A percentile compares a stretch with the other conserved stretches of the same genome.
Evolutionary conservation across 768 basidiomycete species (phyloP).

Genomic region (Suillus tomentosus): DNA sequence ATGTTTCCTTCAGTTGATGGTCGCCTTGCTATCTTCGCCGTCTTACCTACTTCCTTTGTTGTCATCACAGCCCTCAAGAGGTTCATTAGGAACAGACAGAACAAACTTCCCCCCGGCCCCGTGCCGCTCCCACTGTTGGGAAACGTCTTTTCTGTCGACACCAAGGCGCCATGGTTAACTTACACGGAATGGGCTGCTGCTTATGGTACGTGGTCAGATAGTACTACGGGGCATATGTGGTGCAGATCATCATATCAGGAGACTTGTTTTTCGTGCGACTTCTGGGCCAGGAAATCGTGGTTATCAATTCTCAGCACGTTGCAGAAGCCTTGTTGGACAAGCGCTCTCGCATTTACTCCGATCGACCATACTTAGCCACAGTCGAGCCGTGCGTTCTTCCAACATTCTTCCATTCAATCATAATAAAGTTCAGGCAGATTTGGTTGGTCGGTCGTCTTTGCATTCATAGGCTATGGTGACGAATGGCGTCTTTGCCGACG

Average conservation of each 20-base stretch:
- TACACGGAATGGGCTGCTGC: constrained; percentile 34
- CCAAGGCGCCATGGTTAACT: constrained; percentile 32
- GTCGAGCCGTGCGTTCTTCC: neutral
- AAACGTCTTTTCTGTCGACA: constrained; percentile 34
- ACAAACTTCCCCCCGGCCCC: constrained; percentile 37
- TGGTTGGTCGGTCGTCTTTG: constrained; percentile 8
- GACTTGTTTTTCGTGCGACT: constrained; percentile 8
- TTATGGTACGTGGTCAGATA: constrained; percentile 17
- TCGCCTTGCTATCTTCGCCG: neutral
- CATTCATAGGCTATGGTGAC: neutral
- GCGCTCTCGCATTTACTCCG: constrained; percentile 12
- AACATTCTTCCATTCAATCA: neutral
- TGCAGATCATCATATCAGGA: constrained; percentile 5
- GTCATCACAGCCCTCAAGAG: too few species aligned
- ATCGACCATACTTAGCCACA: constrained; percentile 11
- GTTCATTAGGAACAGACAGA: neutral
- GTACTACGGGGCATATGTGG: neutral
- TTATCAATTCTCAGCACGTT: constrained; percentile 6
- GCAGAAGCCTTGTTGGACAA: constrained; percentile 12
- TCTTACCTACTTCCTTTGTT: too few species aligned
- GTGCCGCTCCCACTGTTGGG: constrained; percentile 37
- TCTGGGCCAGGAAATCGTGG: constrained; percentile 5
- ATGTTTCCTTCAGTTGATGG: neutral
- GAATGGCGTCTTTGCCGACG: constrained; percentile 29
- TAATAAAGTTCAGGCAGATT: neutral